Base-by-base conservation (phyloP, 2,329 filamentous ascomycete species). In the Epichloe bromicola region DNA sequence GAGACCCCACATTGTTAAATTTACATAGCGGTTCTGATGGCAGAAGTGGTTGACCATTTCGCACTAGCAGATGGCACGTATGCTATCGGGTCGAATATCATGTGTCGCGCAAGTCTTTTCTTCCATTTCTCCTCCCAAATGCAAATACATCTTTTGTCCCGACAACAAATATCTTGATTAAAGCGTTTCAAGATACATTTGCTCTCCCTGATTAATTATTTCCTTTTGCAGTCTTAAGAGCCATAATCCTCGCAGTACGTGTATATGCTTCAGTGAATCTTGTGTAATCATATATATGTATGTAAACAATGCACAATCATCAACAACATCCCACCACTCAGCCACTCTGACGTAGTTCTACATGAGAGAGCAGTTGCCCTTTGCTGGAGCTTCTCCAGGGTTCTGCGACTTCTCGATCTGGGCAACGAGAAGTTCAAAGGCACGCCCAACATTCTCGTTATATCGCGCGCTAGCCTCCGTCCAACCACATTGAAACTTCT, bases 361-460 rank as follows among this genome's bases (percentile, higher is more conserved):
- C 93, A 98, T 97, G 60, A 96, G 67, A 51, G 67, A 61, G 67
- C 93, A 97, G 70, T 94, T 95, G 61, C 81, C 81, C 51, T 84
- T 85, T 51, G 82, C 84, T 26, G 88, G 75, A 7, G 88, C 84
- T 70, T 95, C 88, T 61, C 83, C 83, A 1, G 91, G 90, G 64
- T 94, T 95, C 70, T 95, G 86, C 26, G 85, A 83, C 70, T 94
- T 95, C 71, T 98, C 93, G 56, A 98, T 90, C 73, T 97, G 87
- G 46, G 79, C 87, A 61, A 98, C 89, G 74, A 98, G 84, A 56
- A 94, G 76, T 70, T 97, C 91, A 64, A 98, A 98, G 2, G 88
- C 88, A 68, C 88, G 90, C 60, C 78, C 76, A 46, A 98, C 93
- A 65, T 97, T 95, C 72, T 90, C 88, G 67, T 96, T 90, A 70